These are phyloP conservation scores for Microstegium vimineum DNA, from an alignment of 176 grass and related monocot genomes.

Conservation along the genomic window DNA sequence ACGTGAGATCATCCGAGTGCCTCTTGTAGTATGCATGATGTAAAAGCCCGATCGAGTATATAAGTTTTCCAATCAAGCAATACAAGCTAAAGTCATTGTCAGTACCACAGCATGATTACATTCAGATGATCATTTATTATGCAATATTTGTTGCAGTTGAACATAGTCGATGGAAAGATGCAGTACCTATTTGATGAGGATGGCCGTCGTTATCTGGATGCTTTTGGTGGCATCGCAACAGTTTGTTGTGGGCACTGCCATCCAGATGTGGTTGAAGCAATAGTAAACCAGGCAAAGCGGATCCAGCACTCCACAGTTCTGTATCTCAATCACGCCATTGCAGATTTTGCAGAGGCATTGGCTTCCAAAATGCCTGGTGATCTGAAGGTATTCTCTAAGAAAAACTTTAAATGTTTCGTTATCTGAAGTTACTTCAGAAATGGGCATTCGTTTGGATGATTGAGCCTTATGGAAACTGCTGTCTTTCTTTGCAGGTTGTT, in stretches of 20 bases:
- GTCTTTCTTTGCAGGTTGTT: conserved; percentile 57
- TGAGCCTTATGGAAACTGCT: background rate
- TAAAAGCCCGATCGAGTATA: background rate
- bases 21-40: background rate
- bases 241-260: conserved; percentile 93
- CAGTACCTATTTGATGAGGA: conserved; percentile 92
- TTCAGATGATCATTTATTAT: background rate
- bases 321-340: conserved; percentile 86
- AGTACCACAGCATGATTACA: background rate
- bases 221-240: conserved; percentile 88
- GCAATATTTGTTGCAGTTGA: conserved; percentile 48
- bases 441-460: background rate
- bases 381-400: conserved; percentile 54
- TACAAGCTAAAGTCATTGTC: background rate
- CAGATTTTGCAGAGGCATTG: conserved; percentile 89
- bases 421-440: background rate
- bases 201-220: conserved; percentile 76
- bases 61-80: background rate
- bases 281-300: conserved; percentile 70
- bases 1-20: background rate
- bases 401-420: background rate
- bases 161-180: conserved; percentile 95
- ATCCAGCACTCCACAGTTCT: conserved; percentile 89
- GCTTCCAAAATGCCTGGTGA: conserved; percentile 79
- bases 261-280: conserved; percentile 78